Evolutionary conservation across 2,329 filamentous ascomycete species (phyloP), one percentile per base, ranked within the genome.

Genomic region (Ceratocystis eucalypticola): DNA sequence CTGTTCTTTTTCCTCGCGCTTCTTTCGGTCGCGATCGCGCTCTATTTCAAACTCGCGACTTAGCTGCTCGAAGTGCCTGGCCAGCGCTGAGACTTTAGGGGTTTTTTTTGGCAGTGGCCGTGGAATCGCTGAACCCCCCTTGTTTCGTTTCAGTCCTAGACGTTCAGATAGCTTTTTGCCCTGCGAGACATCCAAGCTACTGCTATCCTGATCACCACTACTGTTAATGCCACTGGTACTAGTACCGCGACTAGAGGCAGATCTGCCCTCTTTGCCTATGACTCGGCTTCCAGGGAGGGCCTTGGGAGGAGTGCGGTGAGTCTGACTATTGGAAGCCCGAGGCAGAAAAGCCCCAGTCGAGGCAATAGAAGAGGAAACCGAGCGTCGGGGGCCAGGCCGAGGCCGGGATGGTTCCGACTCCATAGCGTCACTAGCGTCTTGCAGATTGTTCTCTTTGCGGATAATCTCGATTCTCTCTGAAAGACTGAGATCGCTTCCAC

Each of bases 11-110:
- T 89, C 88, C 30, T 90, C 89, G 68, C 90, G 81, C 74, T 91
- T 88, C 71, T 87, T 88, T 70, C 89, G 85, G 74, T 97, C 93
- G 62, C 89, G 87, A 70, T 95, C 84, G 57, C 94, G 84, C 76
- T 99, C 93, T 71, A 93, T 96, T 73, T 96, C 91, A 70, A 99
- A 99, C 73, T 99, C 95, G 28, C 92, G 87, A 71, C 91, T 96
- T 66, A 99, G 80, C 74, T 97, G 92, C 75, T 99, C 95, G 73
- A 99, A 97, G 74, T 97, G 94, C 71, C 90, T 90, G 20, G 94
- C 91, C 62, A 99, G 80, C n/a, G 87, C 91, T 7, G 91, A 95
- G 1, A 99, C 94, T 71, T 88, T 89, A 2, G 89, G 84, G 64
- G 87, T 82, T 70, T 82, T 86, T 73, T 86, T 89, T 63, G 88